A percentile compares a stretch with the other conserved stretches of the same genome.
Conservation (phyloP, 768 basidiomycete species). For the Phylloporus sp. region DNA sequence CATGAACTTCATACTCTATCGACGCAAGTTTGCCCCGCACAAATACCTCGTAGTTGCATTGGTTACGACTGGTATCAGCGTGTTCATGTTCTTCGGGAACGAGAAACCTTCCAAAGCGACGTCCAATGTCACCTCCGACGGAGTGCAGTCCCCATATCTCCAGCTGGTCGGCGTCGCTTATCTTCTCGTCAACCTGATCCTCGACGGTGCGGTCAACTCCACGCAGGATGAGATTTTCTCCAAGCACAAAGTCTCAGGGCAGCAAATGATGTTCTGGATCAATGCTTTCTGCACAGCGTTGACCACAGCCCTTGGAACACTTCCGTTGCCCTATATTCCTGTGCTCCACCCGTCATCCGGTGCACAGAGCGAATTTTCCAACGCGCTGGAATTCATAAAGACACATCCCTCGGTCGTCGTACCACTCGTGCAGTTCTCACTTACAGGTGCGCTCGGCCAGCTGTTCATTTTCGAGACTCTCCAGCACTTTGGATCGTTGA, state of each 20-base stretch:
- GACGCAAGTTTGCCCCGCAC: conserved; percentile 85
- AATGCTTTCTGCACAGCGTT: conserved; percentile 79
- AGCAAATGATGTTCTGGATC: conserved; percentile 99
- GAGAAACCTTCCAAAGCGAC: conserved; percentile 39
- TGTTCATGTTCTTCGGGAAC: conserved; percentile 88
- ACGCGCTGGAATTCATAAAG: conserved; percentile 67
- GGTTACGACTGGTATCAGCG: conserved; percentile 86
- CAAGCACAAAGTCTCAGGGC: conserved; percentile 68
- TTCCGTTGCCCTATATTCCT: conserved; percentile 78
- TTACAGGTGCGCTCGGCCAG: conserved; percentile 92
- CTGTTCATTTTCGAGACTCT: conserved; percentile 97
- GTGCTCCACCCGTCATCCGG: conserved; percentile 67
- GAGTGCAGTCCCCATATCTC: conserved; percentile 39
- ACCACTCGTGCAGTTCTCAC: conserved; percentile 78
- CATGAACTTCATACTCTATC: conserved; percentile 95
- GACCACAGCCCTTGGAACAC: conserved; percentile 60
- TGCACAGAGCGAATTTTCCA: conserved; percentile 57
- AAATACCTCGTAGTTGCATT: conserved; percentile 94
- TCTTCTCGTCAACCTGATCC: conserved; percentile 77
- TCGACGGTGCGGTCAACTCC: conserved; percentile 92
- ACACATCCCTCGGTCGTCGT: conserved; percentile 68
- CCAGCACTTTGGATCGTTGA: conserved; percentile 86
- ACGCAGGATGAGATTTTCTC: conserved; percentile 97
- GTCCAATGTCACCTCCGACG: conserved; percentile 31
- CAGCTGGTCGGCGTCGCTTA: conserved; percentile 70